phyloP scores from a whole-genome alignment of 1,284 basidiomycete species.

The Sporisorium exsertum region DNA sequence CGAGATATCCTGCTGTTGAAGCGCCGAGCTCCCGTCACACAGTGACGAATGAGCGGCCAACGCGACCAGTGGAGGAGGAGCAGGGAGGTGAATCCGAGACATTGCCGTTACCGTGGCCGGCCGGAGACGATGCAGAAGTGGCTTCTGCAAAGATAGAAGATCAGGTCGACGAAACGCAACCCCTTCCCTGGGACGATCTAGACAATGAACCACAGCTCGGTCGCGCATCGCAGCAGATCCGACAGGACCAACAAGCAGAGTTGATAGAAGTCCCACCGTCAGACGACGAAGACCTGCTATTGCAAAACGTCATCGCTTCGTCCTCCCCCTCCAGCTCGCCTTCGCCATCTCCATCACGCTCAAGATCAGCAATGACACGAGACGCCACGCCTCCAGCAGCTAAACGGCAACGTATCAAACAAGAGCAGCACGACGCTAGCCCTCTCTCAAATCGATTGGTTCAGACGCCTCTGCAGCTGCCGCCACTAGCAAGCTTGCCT shows the following conservation, averaged over 20 bases:
- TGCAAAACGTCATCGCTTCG: constrained; percentile 8
- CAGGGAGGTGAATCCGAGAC: constrained; percentile 29
- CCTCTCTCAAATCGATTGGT: background rate
- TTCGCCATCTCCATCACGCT: background rate
- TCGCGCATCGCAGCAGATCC: background rate
- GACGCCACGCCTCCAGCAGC: background rate
- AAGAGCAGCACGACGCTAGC: background rate
- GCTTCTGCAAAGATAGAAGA: background rate
- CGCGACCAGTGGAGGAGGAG: background rate
- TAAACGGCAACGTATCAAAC: constrained; percentile 6
- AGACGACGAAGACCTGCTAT: constrained; percentile 36
- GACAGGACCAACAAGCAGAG: background rate
- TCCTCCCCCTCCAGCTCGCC: constrained; percentile 11
- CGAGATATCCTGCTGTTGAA: background rate
- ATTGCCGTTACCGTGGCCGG: constrained; percentile 16
- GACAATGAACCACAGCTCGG: background rate
- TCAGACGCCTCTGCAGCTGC: background rate
- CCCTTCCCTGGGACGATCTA: constrained; percentile 20
- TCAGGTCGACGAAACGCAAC: constrained; percentile 17
- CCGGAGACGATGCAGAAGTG: constrained; percentile 1
- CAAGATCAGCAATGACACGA: background rate
- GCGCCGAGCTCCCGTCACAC: background rate
- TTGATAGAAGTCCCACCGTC: constrained; percentile 21
- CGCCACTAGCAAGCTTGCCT: background rate
- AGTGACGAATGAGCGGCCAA: background rate